These are phyloP conservation scores for Irpex lacteus DNA, from an alignment of 1,284 basidiomycete genomes.

Conservation along the genomic window DNA sequence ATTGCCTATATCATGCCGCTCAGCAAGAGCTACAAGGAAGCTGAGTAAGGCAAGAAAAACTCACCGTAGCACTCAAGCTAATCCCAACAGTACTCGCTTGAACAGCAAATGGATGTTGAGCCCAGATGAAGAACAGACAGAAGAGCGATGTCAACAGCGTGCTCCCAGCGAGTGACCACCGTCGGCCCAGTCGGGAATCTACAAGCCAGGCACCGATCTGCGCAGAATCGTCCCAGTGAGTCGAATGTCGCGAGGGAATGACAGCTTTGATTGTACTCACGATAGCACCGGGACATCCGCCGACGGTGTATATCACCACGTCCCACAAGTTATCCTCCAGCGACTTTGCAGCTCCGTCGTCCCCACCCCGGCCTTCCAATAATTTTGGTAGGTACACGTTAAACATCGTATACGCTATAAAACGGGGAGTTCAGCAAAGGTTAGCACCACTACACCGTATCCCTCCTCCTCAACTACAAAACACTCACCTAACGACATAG, in stretches of 20 bases:
- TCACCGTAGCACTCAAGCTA: constrained; percentile 76
- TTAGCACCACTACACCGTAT: background rate
- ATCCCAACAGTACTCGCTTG: constrained; percentile 81
- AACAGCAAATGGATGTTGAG: constrained; percentile 61
- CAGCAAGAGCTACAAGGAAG: background rate
- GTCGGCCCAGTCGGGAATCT: constrained; percentile 74
- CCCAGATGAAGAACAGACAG: constrained; percentile 72
- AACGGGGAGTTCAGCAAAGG: background rate
- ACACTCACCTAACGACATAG: constrained; percentile 64
- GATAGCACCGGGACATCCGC: constrained; percentile 85
- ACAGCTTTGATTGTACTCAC: constrained; percentile 40
- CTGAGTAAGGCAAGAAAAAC: constrained; percentile 19
- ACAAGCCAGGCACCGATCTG: constrained; percentile 91
- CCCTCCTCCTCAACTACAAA: background rate
- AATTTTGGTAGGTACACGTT: constrained; percentile 95
- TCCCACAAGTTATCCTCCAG: constrained; percentile 76
- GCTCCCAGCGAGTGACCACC: constrained; percentile 76
- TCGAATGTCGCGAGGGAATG: background rate
- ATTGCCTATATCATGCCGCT: constrained; percentile 53
- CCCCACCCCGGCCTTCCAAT: constrained; percentile 55
- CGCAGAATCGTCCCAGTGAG: background rate
- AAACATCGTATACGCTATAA: constrained; percentile 88
- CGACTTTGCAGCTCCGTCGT: constrained; percentile 37
- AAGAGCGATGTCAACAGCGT: constrained; percentile 82
- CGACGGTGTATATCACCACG: constrained; percentile 79